Conservation (phyloP, 352 stramenopile species). For the Globisporangium emineosum region DNA sequence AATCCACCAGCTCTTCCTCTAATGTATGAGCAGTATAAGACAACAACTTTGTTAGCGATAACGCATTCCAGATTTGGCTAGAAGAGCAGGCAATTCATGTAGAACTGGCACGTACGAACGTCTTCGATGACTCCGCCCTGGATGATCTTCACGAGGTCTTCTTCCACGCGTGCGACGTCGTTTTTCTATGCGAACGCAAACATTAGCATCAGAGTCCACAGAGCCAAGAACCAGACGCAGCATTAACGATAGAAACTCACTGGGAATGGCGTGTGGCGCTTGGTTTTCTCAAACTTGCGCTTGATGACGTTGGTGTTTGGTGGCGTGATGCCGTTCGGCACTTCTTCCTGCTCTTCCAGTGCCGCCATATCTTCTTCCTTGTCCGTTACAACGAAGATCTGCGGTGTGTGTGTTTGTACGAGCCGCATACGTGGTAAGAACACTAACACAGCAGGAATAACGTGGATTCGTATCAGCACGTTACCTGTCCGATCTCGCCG, state of each 20-base stretch:
- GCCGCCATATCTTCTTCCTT: slow-evolving; percentile 66
- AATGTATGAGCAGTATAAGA: not conserved
- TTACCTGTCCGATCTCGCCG: slow-evolving; percentile 80
- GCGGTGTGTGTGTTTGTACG: not conserved
- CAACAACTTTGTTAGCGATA: not conserved
- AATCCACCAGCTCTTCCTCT: slow-evolving; percentile 86
- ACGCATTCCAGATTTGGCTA: not conserved
- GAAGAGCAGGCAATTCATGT: not conserved
- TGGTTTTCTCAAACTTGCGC: slow-evolving; percentile 86
- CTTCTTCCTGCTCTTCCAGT: slow-evolving; percentile 63
- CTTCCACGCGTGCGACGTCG: slow-evolving; percentile 79
- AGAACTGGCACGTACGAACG: slow-evolving; percentile 52
- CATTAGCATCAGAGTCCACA: not conserved
- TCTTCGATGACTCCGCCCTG: slow-evolving; percentile 68
- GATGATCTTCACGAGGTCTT: slow-evolving; percentile 83
- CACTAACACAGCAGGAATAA: not conserved
- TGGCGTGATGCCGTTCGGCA: slow-evolving; percentile 71
- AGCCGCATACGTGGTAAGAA: not conserved
- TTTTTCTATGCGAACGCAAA: slow-evolving; percentile 46
- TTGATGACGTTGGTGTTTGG: slow-evolving; percentile 87
- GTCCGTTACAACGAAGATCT: slow-evolving; percentile 85
- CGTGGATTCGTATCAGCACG: not conserved
- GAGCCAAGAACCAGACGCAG: too few relatives aligned
- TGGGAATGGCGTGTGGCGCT: slow-evolving; percentile 76
- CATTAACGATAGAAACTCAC: too few relatives aligned